These are phyloP conservation scores for Gamarada debralockiae DNA, from an alignment of 495 filamentous ascomycete species.

Conservation along the genomic window DNA sequence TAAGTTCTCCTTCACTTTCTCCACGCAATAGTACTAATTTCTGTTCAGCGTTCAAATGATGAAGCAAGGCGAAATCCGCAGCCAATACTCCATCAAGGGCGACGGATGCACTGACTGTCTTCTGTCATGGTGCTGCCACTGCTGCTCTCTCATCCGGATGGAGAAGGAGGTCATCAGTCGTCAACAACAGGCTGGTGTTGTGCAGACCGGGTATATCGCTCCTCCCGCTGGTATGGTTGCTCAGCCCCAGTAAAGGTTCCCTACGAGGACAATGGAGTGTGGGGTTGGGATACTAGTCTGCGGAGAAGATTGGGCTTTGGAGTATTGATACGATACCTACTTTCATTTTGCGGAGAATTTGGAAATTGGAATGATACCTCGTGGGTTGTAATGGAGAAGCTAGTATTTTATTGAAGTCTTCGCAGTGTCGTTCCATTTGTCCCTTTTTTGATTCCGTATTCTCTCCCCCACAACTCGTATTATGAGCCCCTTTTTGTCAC, in stretches of 20 bases:
- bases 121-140: conserved; percentile 45
- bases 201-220: conserved; percentile 4
- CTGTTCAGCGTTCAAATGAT: conserved; percentile 36
- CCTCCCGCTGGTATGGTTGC: conserved; percentile 8
- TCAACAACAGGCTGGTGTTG: not conserved
- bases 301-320: too few relatives aligned
- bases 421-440: too few relatives aligned
- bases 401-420: too few relatives aligned
- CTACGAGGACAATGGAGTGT: not conserved
- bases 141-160: conserved; percentile 51
- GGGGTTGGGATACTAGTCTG: too few relatives aligned
- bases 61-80: conserved; percentile 50
- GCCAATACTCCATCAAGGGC: conserved; percentile 51
- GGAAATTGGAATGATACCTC: too few relatives aligned
- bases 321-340: too few relatives aligned
- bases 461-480: too few relatives aligned
- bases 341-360: too few relatives aligned
- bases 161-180: conserved; percentile 45
- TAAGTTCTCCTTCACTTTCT: conserved; percentile 26
- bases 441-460: too few relatives aligned
- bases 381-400: too few relatives aligned
- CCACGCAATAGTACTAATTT: conserved; percentile 12
- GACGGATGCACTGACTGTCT: conserved; percentile 44
- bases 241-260: conserved; percentile 1
- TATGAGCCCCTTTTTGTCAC: too few relatives aligned